Evolutionary conservation across 371 early-diverging fungal species (phyloP), one percentile per base, ranked within the genome.

Genomic region (Mortierella sp.): DNA sequence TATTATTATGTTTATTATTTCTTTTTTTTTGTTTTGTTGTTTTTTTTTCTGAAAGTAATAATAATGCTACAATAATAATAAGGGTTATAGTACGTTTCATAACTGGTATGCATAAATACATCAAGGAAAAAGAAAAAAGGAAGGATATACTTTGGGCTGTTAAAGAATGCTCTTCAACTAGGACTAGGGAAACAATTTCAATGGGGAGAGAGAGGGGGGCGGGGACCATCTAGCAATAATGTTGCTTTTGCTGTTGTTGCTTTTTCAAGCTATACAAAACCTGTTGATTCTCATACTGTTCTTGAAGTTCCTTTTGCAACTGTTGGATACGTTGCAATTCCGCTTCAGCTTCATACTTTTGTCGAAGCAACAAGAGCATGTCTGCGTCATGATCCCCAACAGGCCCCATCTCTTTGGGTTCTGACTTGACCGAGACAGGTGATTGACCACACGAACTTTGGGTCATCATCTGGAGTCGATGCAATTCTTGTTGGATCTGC

Each of bases 271-370:
- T 65, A 28, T 58, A 62, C 61, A 66, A 58, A 4, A 58, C 60
- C 53, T 76, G 72, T 48, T 71, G 72, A 43, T 67, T 71, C 45
- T 67, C 67, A 50, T 50, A 48, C 58, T 71, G 63, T 21, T 70
- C 63, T 15, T 76, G 70, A 8, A 66, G 48, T 47, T 55, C 52
- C 0, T 67, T 63, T 5, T 47, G 50, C 50, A 65, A 67, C 3
- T 70, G 63, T 47, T 70, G 72, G 16, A 70, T 40, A 57, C 33
- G 32, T 7, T 70, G 76, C 28, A 70, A 63, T 50, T 76, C 76
- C 9, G 63, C 45, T 45, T 76, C 62, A 55, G 62, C 43, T 50
- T 68, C 65, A 8, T 47, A 41, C 58, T 76, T 70, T 3, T 70
- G 63, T 50, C 67, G 72, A 28, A 72, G 19, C 13, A 77, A 32